Evolutionary conservation across 192 early-diverging fungal species (phyloP).

Genomic region (Backusella psychrophila): DNA sequence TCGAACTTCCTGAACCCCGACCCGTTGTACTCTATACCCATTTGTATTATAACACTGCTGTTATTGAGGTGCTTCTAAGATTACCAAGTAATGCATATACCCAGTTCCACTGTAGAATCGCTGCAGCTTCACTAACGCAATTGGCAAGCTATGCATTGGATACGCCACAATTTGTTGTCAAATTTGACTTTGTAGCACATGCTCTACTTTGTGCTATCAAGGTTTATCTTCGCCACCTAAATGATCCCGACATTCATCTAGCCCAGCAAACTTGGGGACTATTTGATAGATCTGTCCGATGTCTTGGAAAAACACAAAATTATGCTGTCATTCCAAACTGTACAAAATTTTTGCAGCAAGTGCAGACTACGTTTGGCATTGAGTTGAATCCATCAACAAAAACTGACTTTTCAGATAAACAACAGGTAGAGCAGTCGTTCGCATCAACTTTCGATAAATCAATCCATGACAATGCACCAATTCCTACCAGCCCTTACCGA

Average conservation of each 20-base stretch:
- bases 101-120: not conserved
- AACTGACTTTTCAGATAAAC: not conserved
- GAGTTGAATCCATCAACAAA: not conserved
- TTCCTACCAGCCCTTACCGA: not conserved
- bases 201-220: not conserved
- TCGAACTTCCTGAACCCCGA: not conserved
- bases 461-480: not conserved
- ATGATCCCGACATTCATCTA: not conserved
- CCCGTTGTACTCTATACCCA: not conserved
- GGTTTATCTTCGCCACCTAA: not conserved
- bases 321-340: conserved; percentile 11
- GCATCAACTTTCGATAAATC: not conserved
- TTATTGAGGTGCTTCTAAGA: not conserved
- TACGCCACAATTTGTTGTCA: not conserved
- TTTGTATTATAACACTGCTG: conserved; percentile 5
- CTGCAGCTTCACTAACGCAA: conserved; percentile 4
- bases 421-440: not conserved
- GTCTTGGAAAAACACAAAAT: not conserved
- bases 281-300: conserved; percentile 8
- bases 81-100: not conserved
- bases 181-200: conserved; percentile 13
- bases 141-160: not conserved
- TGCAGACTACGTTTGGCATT: conserved; percentile 2
- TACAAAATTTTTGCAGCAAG: conserved; percentile 14
- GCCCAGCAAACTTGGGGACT: conserved; percentile 9